Evolutionary conservation across 2,329 filamentous ascomycete genomes (phyloP).

Genomic region (Pseudopyrenochaeta lycopersici): DNA sequence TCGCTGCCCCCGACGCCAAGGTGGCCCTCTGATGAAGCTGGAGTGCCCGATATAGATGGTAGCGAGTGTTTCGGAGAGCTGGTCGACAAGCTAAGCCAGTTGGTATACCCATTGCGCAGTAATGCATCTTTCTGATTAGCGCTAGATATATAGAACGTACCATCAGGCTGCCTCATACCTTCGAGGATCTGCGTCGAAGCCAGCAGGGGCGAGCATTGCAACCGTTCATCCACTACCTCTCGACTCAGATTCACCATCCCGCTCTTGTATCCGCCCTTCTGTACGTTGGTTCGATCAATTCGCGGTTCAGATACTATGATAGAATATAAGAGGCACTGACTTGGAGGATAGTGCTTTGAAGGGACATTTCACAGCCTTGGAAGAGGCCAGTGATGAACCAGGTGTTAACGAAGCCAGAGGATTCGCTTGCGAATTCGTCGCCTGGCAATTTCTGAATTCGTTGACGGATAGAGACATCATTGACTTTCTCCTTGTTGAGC

Average conservation of each 20-base stretch:
- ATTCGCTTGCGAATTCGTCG: conserved; percentile 80
- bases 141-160: conserved; percentile 60
- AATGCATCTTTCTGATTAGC: conserved; percentile 22
- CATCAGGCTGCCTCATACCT: conserved; percentile 71
- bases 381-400: conserved; percentile 65
- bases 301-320: neutral
- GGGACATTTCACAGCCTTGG: conserved; percentile 74
- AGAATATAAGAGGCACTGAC: conserved; percentile 19
- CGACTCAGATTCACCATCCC: conserved; percentile 70
- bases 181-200: conserved; percentile 76
- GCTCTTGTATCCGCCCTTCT: conserved; percentile 77
- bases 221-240: conserved; percentile 73
- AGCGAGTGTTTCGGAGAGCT: conserved; percentile 70
- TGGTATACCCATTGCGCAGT: conserved; percentile 5
- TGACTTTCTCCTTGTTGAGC: conserved; percentile 77
- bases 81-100: conserved; percentile 70
- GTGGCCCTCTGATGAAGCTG: conserved; percentile 38
- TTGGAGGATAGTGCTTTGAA: conserved; percentile 68
- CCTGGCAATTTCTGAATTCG: conserved; percentile 78
- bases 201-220: conserved; percentile 65
- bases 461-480: conserved; percentile 78
- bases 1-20: conserved; percentile 38
- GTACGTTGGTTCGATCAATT: conserved; percentile 57
- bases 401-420: conserved; percentile 74
- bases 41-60: conserved; percentile 66